phyloP scores from a whole-genome alignment of 2,329 filamentous ascomycete genomes.

The Exophiala spinifera region DNA sequence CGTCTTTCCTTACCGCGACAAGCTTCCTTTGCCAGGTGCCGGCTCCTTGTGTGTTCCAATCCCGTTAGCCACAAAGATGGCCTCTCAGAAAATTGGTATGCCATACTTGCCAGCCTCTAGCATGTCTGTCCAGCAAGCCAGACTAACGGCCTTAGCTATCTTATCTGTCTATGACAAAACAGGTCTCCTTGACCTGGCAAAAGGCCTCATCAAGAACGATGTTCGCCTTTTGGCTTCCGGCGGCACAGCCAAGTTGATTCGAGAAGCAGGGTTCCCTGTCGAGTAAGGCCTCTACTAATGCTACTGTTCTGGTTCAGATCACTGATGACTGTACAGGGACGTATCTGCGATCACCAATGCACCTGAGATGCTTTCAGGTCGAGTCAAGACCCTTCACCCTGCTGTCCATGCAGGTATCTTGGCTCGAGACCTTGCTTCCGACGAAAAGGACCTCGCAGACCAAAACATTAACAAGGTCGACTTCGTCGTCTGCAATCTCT shows the following conservation, averaged over 20 bases:
- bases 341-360: constrained; percentile 96
- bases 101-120: constrained; percentile 1
- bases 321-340: constrained; percentile 59
- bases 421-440: constrained; percentile 86
- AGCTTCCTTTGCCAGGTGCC: neutral
- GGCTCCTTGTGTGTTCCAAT: neutral
- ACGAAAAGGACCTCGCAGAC: constrained; percentile 93
- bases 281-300: constrained; percentile 58
- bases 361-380: constrained; percentile 91
- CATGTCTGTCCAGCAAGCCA: neutral
- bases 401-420: constrained; percentile 84
- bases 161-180: constrained; percentile 99
- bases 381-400: constrained; percentile 94
- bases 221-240: constrained; percentile 91
- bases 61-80: constrained; percentile 4
- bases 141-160: constrained; percentile 59
- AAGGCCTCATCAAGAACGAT: constrained; percentile 83
- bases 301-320: constrained; percentile 1
- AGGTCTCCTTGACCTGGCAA: constrained; percentile 85
- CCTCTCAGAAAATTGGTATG: constrained; percentile 25
- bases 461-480: constrained; percentile 95
- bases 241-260: constrained; percentile 92
- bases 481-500: constrained; percentile 96
- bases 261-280: constrained; percentile 91
- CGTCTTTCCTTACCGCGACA: neutral